Evolutionary conservation across 2,329 filamentous ascomycete species (phyloP), one percentile per base, ranked within the genome.

Genomic region (Cytospora schulzeri): DNA sequence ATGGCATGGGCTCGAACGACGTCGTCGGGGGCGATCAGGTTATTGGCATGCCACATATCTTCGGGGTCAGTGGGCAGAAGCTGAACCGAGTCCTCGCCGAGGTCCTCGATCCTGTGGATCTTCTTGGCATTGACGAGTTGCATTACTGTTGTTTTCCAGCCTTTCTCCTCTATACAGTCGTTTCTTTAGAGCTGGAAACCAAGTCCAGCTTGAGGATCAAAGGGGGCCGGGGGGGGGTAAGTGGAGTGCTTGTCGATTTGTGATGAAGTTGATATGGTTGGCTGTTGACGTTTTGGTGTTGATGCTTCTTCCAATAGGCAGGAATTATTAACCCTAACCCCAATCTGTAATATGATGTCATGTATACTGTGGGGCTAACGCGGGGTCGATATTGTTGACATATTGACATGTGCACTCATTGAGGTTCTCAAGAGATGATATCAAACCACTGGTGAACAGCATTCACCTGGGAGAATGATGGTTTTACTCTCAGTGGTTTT

Each of bases 11-110:
- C 85, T 66, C 80, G 79, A 69, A 88, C 76, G 55, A 82, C 71
- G 69, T 88, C 85, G 67, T 80, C 78, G 63, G 79, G 73, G 12
- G 80, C 76, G 70, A 88, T 85, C 66, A 88, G 78, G 75, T 87
- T 87, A 73, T 87, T 85, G 69, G 83, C 83, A 67, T 87, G 84
- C 85, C 85, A 87, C 74, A 79, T 78, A 66, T 81, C 78, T 66
- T 81, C 79, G 41, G 78, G 77, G 31, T 80, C 78, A 31, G 72
- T 71, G 22, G 78, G 77, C 22, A 79, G 68, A n/a, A 81, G 73
- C 15, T 74, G 72, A 22, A 80, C 72, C 63, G 76, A 75, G 15
- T 72, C 75, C 63, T 79, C 77, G 62, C 75, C 76, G 56, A 79
- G 68, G 35, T 75, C 74, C 60, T 76, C 72, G 54, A 80, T 70